These are phyloP conservation scores for Copromyces sp. DNA, from an alignment of 495 filamentous ascomycete species.

Conservation along the genomic window DNA sequence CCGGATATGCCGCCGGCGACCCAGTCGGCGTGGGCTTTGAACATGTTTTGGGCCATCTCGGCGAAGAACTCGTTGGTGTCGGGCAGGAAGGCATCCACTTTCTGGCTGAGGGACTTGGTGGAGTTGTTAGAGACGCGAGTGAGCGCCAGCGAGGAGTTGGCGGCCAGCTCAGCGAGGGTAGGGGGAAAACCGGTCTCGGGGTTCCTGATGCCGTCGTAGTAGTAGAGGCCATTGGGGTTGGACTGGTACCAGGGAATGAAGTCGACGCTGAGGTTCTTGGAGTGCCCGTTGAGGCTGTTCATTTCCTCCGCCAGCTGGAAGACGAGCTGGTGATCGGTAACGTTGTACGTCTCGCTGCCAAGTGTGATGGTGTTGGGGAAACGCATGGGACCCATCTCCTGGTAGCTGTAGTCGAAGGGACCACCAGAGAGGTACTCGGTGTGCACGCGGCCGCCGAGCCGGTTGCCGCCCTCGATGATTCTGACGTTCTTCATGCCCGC, in stretches of 20 bases:
- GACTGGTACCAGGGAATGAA: slow-evolving; percentile 57
- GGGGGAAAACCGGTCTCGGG: slow-evolving; percentile 25
- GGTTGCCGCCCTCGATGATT: slow-evolving; percentile 30
- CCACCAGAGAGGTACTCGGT: slow-evolving; percentile 51
- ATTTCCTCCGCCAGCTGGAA: slow-evolving; percentile 52
- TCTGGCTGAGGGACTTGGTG: slow-evolving; percentile 26
- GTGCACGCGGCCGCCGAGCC: slow-evolving; percentile 45
- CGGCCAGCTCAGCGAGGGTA: slow-evolving; percentile 33
- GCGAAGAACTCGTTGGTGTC: slow-evolving; percentile 26
- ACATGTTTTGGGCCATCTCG: slow-evolving; percentile 48
- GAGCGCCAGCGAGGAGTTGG: slow-evolving; percentile 28
- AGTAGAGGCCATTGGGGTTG: slow-evolving; percentile 40
- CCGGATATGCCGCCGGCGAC: slow-evolving; percentile 24
- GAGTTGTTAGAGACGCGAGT: slow-evolving; percentile 28
- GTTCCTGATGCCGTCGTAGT: slow-evolving; percentile 43
- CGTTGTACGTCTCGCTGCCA: slow-evolving; percentile 45
- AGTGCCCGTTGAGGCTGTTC: slow-evolving; percentile 45
- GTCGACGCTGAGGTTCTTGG: slow-evolving; percentile 45
- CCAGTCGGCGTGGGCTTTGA: slow-evolving; percentile 49
- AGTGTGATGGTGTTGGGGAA: slow-evolving; percentile 43
- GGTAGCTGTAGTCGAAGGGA: slow-evolving; percentile 59
- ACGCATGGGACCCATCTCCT: slow-evolving; percentile 70
- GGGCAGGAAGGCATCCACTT: slow-evolving; percentile 18
- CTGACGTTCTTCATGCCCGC: slow-evolving; percentile 30
- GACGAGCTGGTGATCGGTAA: slow-evolving; percentile 50